Evolutionary conservation across 805 yeast species (phyloP).

Genomic region (Brettanomyces naardenensis): DNA sequence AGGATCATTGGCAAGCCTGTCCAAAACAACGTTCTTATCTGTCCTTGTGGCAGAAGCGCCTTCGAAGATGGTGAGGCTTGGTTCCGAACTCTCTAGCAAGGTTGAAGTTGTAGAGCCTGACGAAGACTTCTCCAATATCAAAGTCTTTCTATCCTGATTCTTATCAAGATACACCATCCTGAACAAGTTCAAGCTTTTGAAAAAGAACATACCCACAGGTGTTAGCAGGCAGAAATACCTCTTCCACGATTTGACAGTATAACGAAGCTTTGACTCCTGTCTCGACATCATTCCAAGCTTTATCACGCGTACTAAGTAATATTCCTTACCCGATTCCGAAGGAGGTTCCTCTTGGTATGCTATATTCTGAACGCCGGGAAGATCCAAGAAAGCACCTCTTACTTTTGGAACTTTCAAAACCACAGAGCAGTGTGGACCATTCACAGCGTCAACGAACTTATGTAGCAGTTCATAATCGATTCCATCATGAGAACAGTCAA

Average conservation of each 20-base stretch:
- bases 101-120: slow-evolving; percentile 11
- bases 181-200: slow-evolving; percentile 31
- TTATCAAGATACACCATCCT: slow-evolving; percentile 20
- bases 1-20: slow-evolving; percentile 11
- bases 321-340: slow-evolving; percentile 13
- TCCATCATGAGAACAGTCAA: slow-evolving; percentile 5
- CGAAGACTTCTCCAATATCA: slow-evolving; percentile 22
- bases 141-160: slow-evolving; percentile 11
- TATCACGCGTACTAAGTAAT: slow-evolving; percentile 27
- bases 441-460: slow-evolving; percentile 11
- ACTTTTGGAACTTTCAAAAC: slow-evolving; percentile 19
- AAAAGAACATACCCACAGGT: slow-evolving; percentile 39
- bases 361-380: slow-evolving; percentile 10
- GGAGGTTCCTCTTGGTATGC: slow-evolving; percentile 4
- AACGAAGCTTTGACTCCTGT: slow-evolving; percentile 29
- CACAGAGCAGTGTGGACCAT: slow-evolving; percentile 14
- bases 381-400: slow-evolving; percentile 19
- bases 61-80: slow-evolving; percentile 17
- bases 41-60: slow-evolving; percentile 24
- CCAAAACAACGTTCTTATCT: slow-evolving; percentile 18
- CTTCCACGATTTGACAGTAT: slow-evolving; percentile 31
- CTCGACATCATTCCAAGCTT: slow-evolving; percentile 32
- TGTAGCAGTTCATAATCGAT: slow-evolving; percentile 12
- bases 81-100: slow-evolving; percentile 18
- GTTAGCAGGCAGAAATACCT: slow-evolving; percentile 41